These are phyloP conservation scores for Incumbomyces delicatus DNA, from an alignment of 2,329 filamentous ascomycete genomes.

Conservation along the genomic window DNA sequence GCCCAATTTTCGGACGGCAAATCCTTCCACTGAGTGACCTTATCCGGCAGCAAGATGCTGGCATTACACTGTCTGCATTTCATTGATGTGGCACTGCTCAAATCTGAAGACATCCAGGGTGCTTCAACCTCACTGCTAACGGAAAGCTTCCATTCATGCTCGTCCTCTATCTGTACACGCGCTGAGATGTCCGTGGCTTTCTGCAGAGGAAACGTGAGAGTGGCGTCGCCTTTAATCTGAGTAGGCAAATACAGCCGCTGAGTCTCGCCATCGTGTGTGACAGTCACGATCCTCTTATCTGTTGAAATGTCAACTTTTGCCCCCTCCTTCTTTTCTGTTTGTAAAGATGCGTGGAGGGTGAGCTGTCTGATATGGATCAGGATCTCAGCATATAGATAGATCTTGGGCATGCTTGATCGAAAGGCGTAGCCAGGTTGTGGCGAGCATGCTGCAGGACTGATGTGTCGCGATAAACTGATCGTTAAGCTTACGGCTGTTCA, in stretches of 20 bases:
- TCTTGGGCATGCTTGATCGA: conserved; percentile 11
- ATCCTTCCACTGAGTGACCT: conserved; percentile 66
- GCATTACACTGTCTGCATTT: conserved; percentile 31
- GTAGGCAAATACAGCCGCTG: conserved; percentile 39
- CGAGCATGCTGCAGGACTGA: conserved; percentile 2
- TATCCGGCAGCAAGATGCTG: conserved; percentile 22
- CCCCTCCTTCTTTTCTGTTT: conserved; percentile 32
- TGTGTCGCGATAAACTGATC: no score
- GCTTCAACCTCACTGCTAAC: conserved; percentile 14
- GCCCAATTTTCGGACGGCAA: conserved; percentile 96
- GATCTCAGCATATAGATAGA: conserved; percentile 48
- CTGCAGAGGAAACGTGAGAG: conserved; percentile 40
- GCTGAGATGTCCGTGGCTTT: conserved; percentile 41
- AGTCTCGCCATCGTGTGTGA: conserved; percentile 37
- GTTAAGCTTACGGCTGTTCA: no score
- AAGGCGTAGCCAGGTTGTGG: background rate
- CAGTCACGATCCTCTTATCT: conserved; percentile 34
- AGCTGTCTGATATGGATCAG: conserved; percentile 52
- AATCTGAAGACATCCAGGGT: conserved; percentile 24
- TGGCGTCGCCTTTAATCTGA: conserved; percentile 34
- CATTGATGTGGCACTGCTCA: conserved; percentile 32
- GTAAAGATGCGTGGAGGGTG: conserved; percentile 46
- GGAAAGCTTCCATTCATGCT: conserved; percentile 11
- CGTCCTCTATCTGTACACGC: conserved; percentile 43
- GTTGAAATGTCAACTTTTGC: conserved; percentile 37